Conservation (phyloP, 2,329 filamentous ascomycete species). For the Fusarium pseudoanthophilum region DNA sequence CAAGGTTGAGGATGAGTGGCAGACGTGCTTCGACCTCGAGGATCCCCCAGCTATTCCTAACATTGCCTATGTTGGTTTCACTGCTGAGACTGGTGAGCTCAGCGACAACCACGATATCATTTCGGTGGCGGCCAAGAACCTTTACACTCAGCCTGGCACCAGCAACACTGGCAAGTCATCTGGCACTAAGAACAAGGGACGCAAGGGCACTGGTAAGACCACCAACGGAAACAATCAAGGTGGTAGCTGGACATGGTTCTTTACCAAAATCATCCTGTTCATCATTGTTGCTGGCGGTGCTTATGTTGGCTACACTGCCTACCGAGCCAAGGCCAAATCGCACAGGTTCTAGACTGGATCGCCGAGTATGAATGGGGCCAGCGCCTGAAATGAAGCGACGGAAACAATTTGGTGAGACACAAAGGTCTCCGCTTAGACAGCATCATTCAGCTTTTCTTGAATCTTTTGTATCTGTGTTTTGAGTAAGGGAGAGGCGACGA, state of each 20-base stretch:
- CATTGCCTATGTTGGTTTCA: conserved; percentile 79
- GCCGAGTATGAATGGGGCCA: neutral
- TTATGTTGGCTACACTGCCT: conserved; percentile 89
- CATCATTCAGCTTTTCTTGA: conserved; percentile 23
- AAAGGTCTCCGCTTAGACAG: conserved; percentile 23
- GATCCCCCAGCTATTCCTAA: conserved; percentile 80
- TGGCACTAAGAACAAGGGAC: conserved; percentile 50
- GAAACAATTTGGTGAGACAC: conserved; percentile 7
- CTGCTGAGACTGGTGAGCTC: conserved; percentile 93
- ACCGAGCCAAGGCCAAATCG: conserved; percentile 72
- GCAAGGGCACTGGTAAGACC: conserved; percentile 51
- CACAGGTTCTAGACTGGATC: conserved; percentile 63
- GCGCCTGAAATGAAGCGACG: neutral
- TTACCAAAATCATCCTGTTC: conserved; percentile 87
- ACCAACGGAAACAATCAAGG: conserved; percentile 53
- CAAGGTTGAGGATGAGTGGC: conserved; percentile 90
- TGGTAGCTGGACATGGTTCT: conserved; percentile 69
- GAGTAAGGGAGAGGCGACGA: conserved; percentile 15
- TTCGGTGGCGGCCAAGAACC: conserved; percentile 83
- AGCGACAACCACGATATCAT: conserved; percentile 98
- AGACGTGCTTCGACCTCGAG: conserved; percentile 83
- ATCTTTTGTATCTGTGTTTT: conserved; percentile 31
- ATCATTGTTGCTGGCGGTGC: conserved; percentile 74
- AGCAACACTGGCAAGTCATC: conserved; percentile 47
- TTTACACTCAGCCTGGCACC: conserved; percentile 75